Evolutionary conservation across 2,329 filamentous ascomycete genomes (phyloP), one percentile per base, ranked within the genome.

Genomic region (Clonostachys rosea): DNA sequence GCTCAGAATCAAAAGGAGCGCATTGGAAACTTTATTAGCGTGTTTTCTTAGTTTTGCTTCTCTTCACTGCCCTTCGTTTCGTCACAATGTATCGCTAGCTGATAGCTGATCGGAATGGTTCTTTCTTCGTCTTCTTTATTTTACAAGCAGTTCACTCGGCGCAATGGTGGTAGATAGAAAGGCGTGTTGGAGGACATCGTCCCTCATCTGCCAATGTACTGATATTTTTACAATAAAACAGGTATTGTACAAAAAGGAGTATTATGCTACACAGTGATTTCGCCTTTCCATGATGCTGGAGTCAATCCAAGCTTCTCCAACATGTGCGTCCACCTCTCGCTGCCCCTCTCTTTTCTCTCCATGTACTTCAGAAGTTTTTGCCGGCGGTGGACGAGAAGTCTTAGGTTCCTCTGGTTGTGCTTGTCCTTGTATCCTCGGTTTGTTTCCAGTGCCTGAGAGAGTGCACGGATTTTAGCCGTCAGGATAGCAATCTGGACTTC

Each of bases 1-100:
- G 94, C 94, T 47, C 94, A 99, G 73, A 96, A 96, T 75, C 94
- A 99, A 72, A 99, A 99, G 76, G 94, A 99, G 70, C 84, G 94
- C 64, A 97, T 99, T 66, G 88, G 89, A 59, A 99, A 97, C 73
- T 99, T 95, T 71, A 99, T 99, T 67, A 96, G 91, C 70, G 94
- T 97, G 52, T 96, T 99, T 71, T 96, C 71, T 30, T 30, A 30
- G 24, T 30, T 30, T 30, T 30, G 24, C 24, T 30, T 30, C 24
- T 30, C 9, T 79, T 57, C 53, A 41, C 47, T 33, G 20, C 34
- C 40, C 7, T 39, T 18, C 24, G 40, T 42, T 42, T n/a, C 10
- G 12, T 30, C 24, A 30, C 9, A 9, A 30, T 3, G 24, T 30
- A 30, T 30, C 24, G 24, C 9, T 30, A 30, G 24, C 24, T 30